Evolutionary conservation across 2,329 filamentous ascomycete genomes (phyloP).

Genomic region (Aureobasidium pullulans): DNA sequence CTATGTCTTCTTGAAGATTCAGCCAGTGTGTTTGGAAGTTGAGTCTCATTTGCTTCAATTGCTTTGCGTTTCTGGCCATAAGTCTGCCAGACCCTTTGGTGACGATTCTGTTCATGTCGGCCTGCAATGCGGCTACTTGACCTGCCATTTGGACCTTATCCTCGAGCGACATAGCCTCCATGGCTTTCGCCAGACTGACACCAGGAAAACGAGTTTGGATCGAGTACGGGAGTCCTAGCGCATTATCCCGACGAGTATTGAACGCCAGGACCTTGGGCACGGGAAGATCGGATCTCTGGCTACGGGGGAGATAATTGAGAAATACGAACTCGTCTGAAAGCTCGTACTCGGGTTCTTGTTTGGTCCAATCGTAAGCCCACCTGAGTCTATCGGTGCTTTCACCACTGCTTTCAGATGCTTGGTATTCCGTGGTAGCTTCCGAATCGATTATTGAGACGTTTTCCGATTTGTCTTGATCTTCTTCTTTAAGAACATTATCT

Average conservation of each 20-base stretch:
- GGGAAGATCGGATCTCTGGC: not conserved
- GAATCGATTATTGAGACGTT: too few relatives aligned
- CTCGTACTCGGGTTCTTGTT: not conserved
- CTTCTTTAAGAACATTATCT: too few relatives aligned
- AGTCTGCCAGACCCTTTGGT: not conserved
- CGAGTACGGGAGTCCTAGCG: not conserved
- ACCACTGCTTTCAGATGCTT: too few relatives aligned
- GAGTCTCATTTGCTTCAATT: not conserved
- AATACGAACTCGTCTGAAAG: not conserved
- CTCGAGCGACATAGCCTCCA: not conserved
- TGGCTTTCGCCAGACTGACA: not conserved
- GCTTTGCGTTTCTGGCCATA: not conserved
- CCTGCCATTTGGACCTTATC: not conserved
- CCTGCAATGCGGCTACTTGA: not conserved
- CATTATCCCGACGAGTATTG: not conserved
- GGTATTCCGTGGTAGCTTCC: too few relatives aligned
- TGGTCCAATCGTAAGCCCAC: too few relatives aligned
- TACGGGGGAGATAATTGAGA: not conserved
- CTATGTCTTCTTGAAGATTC: not conserved
- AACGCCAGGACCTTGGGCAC: not conserved
- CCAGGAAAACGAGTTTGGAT: not conserved
- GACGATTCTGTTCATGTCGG: not conserved
- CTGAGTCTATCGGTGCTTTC: too few relatives aligned
- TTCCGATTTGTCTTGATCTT: too few relatives aligned
- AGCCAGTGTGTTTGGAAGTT: not conserved